Evolutionary conservation across 2,329 filamentous ascomycete genomes (phyloP).

Genomic region (Pseudocercospora crystallina): DNA sequence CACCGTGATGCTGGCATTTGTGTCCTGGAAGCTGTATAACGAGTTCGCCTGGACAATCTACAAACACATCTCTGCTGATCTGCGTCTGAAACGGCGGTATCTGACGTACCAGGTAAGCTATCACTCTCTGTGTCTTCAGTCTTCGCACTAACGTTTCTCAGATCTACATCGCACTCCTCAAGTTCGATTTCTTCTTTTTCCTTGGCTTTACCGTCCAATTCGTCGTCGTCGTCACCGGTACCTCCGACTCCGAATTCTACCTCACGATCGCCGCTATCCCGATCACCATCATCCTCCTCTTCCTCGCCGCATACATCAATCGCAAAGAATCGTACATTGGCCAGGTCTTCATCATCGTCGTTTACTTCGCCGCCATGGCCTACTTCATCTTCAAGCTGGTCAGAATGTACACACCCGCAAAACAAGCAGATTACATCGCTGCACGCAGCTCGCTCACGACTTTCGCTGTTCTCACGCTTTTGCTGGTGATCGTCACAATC

Average conservation of each 20-base stretch:
- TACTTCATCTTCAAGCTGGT: conserved; percentile 99
- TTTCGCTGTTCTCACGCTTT: conserved; percentile 89
- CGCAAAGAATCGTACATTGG: conserved; percentile 77
- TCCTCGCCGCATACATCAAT: conserved; percentile 81
- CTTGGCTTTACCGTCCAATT: conserved; percentile 98
- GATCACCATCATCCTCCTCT: conserved; percentile 83
- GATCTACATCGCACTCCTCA: conserved; percentile 96
- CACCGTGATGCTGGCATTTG: conserved; percentile 69
- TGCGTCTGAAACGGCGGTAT: conserved; percentile 95
- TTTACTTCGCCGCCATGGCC: conserved; percentile 84
- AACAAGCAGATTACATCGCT: conserved; percentile 63
- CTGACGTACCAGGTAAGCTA: conserved; percentile 85
- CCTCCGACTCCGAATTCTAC: conserved; percentile 71
- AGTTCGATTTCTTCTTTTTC: conserved; percentile 99
- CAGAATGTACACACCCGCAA: conserved; percentile 74
- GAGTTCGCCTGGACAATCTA: conserved; percentile 99
- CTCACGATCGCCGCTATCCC: conserved; percentile 88
- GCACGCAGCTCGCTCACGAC: conserved; percentile 84
- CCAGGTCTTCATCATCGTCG: conserved; percentile 72
- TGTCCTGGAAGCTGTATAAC: conserved; percentile 94
- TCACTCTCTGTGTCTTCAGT: background rate
- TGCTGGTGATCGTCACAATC: conserved; percentile 86
- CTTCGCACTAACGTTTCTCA: conserved; percentile 39
- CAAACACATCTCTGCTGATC: conserved; percentile 96
- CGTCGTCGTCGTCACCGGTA: conserved; percentile 79